Evolutionary conservation across 2,329 filamentous ascomycete species (phyloP).

Genomic region (Aspergillus sp.): DNA sequence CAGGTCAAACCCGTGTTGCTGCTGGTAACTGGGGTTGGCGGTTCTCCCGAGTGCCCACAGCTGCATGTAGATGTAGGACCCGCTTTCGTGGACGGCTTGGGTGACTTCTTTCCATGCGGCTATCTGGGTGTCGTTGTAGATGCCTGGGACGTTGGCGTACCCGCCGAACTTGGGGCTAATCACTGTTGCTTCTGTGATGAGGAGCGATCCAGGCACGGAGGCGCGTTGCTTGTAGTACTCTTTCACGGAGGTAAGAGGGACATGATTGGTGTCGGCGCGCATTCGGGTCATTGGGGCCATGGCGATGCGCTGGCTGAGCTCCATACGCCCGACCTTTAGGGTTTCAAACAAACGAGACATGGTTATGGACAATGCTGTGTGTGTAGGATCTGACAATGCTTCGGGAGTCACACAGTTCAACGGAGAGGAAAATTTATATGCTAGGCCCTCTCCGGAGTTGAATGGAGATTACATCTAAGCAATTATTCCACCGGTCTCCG

Average conservation of each 20-base stretch:
- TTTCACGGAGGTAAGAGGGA: slow-evolving; percentile 30
- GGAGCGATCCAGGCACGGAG: slow-evolving; percentile 49
- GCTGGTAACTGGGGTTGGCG: slow-evolving; percentile 27
- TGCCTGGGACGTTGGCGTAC: slow-evolving; percentile 53
- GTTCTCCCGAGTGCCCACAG: slow-evolving; percentile 60
- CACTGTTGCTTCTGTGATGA: slow-evolving; percentile 57
- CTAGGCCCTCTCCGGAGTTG: too few species aligned
- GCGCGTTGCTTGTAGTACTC: slow-evolving; percentile 54
- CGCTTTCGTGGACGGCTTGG: slow-evolving; percentile 59
- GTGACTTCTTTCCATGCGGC: slow-evolving; percentile 57
- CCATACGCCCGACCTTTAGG: background rate
- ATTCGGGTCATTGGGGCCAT: slow-evolving; percentile 29
- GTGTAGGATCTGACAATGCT: too few species aligned
- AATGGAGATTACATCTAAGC: too few species aligned
- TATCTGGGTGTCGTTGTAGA: slow-evolving; percentile 53
- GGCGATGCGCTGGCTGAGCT: background rate
- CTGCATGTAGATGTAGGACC: slow-evolving; percentile 58
- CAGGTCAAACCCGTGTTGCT: background rate
- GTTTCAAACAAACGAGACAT: background rate
- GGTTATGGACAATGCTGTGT: background rate
- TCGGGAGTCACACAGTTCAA: too few species aligned
- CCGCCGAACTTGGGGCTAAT: slow-evolving; percentile 45
- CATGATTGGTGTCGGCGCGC: slow-evolving; percentile 47
- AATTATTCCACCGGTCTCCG: too few species aligned
- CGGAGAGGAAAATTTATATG: too few species aligned